These are phyloP conservation scores for Tylopilus plumbeoviolaceoides DNA, from an alignment of 768 basidiomycete genomes.

Conservation along the genomic window DNA sequence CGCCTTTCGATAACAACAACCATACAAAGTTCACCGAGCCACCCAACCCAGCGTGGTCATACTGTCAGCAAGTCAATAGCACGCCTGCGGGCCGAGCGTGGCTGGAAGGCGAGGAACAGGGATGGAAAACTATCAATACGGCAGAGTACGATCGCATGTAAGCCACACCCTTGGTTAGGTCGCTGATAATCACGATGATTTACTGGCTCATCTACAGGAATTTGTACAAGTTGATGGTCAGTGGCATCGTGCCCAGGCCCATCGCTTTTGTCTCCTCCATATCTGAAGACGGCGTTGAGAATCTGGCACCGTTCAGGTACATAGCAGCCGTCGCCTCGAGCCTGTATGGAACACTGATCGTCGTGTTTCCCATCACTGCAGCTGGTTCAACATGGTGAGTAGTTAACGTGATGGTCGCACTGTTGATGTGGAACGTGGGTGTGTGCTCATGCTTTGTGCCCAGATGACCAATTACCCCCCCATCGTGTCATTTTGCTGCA, in stretches of 20 bases:
- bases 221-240: conserved; percentile 33
- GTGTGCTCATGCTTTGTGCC: too few species aligned
- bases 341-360: neutral
- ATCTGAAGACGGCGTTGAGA: conserved; percentile 31
- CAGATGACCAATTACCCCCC: conserved; percentile 24
- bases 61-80: conserved; percentile 21
- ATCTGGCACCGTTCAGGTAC: conserved; percentile 42
- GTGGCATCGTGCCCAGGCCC: conserved; percentile 39
- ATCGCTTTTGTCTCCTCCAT: conserved; percentile 42
- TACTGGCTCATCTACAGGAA: conserved; percentile 6
- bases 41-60: conserved; percentile 31
- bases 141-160: conserved; percentile 18
- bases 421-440: too few species aligned
- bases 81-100: conserved; percentile 27
- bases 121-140: conserved; percentile 31
- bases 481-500: conserved; percentile 37
- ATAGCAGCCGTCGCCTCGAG: too few species aligned
- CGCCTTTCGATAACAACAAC: conserved; percentile 22
- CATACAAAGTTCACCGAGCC: conserved; percentile 23
- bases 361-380: neutral
- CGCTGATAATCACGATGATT: too few species aligned
- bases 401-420: neutral
- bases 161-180: too few species aligned
- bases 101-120: conserved; percentile 31
- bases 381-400: conserved; percentile 26